Percentiles rank a stretch among this genome's conserved stretches.
These are phyloP conservation scores for Suillus decipiens DNA, from an alignment of 768 basidiomycete species.

Conservation along the genomic window DNA sequence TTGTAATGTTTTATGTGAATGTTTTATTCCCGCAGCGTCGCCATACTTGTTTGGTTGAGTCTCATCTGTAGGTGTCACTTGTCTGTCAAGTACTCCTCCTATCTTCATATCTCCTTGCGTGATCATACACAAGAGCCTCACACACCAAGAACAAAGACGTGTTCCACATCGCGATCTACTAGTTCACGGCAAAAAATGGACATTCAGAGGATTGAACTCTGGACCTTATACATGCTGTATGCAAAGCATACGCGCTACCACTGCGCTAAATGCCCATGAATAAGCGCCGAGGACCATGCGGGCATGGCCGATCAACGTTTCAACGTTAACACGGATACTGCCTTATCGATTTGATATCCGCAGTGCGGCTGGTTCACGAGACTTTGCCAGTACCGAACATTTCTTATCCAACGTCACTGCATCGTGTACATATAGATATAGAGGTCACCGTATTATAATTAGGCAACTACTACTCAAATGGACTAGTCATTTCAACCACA, in stretches of 20 bases:
- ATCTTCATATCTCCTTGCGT: background rate
- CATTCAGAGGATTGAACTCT: constrained; percentile 46
- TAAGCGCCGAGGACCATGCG: background rate
- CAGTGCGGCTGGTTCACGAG: too few relatives aligned
- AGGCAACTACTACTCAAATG: background rate
- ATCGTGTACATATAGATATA: background rate
- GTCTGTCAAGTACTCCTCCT: background rate
- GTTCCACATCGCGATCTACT: background rate
- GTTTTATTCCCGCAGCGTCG: background rate
- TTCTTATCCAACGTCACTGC: background rate
- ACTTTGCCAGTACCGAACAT: too few relatives aligned
- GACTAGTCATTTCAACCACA: background rate
- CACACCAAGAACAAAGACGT: background rate
- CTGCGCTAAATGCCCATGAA: constrained; percentile 32
- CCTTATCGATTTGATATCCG: too few relatives aligned
- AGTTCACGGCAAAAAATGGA: constrained; percentile 28
- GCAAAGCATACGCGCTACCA: constrained; percentile 49
- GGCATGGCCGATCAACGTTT: background rate
- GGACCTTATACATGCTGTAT: constrained; percentile 41
- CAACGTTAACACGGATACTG: too few relatives aligned
- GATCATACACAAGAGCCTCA: constrained; percentile 1
- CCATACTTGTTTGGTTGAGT: background rate
- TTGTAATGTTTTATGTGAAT: background rate
- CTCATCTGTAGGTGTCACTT: background rate
- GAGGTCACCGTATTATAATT: background rate